phyloP scores from a whole-genome alignment of 257 asterid species.

The Handroanthus guayacan region DNA sequence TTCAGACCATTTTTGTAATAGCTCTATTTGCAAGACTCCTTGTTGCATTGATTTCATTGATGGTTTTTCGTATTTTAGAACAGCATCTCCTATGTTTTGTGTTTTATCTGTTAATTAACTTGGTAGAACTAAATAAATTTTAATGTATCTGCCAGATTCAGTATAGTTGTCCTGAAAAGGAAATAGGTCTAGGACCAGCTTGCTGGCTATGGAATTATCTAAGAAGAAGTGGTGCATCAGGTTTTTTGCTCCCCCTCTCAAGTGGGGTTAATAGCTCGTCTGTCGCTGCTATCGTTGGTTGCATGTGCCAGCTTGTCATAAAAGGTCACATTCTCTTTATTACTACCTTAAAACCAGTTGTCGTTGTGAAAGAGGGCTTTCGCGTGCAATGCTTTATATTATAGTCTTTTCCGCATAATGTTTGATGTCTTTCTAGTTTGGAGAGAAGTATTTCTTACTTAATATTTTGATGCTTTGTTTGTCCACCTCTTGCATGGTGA shows the following conservation, averaged over 20 bases:
- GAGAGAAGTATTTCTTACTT: not conserved
- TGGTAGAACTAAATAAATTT: not conserved
- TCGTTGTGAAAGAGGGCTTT: not conserved
- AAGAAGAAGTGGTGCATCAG: slow-evolving; percentile 83
- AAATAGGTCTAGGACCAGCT: slow-evolving; percentile 74
- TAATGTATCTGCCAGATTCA: slow-evolving; percentile 48
- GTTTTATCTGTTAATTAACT: not conserved
- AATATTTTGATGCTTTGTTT: not conserved
- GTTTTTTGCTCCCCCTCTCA: slow-evolving; percentile 80
- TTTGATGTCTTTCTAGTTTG: not conserved
- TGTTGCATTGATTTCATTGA: not conserved
- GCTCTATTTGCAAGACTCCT: no score
- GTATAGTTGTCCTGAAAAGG: slow-evolving; percentile 66
- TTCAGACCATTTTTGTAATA: no score
- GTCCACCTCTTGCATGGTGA: not conserved
- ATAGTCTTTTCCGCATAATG: no score
- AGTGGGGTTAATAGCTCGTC: slow-evolving; percentile 78
- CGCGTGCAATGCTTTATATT: no score
- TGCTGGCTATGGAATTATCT: slow-evolving; percentile 88
- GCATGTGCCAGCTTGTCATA: slow-evolving; percentile 82
- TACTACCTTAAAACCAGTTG: not conserved
- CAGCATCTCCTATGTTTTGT: not conserved
- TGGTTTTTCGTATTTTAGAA: not conserved
- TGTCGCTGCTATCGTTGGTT: slow-evolving; percentile 84
- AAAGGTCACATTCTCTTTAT: slow-evolving; percentile 50